Conservation (phyloP, 148 eudicot genomes). For the Cornus florida region DNA sequence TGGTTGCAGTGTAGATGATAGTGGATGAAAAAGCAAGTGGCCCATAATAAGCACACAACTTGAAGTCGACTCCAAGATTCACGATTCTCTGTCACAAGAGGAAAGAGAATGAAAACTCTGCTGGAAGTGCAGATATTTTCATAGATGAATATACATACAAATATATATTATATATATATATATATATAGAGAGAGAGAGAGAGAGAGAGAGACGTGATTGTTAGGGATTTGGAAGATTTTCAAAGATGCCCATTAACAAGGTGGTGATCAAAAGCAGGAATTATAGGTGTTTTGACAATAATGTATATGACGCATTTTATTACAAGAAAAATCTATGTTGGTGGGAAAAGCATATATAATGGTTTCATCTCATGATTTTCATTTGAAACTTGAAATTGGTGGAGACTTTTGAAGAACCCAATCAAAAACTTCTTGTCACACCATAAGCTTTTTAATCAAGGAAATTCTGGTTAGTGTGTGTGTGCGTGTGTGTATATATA, state of each 20-base stretch:
- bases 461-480: too few relatives aligned
- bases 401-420: neutral
- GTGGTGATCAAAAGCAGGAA: constrained; percentile 13
- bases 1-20: neutral
- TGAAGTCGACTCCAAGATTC: neutral
- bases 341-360: constrained; percentile 3
- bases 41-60: neutral
- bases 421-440: neutral
- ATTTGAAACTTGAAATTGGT: neutral
- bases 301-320: neutral
- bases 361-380: neutral
- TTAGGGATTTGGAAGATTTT: neutral
- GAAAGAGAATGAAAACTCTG: too few relatives aligned
- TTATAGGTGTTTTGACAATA: neutral
- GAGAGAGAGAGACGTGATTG: neutral
- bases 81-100: neutral
- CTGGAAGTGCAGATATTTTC: too few relatives aligned
- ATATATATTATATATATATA: too few relatives aligned
- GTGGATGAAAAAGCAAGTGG: too few relatives aligned
- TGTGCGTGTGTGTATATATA: too few relatives aligned
- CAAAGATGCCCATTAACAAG: constrained; percentile 15
- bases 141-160: too few relatives aligned
- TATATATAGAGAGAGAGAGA: neutral
- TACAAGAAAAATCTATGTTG: neutral
- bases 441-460: too few relatives aligned